phyloP scores from a whole-genome alignment of 306 rosid species.

The Dalbergia oliveri region DNA sequence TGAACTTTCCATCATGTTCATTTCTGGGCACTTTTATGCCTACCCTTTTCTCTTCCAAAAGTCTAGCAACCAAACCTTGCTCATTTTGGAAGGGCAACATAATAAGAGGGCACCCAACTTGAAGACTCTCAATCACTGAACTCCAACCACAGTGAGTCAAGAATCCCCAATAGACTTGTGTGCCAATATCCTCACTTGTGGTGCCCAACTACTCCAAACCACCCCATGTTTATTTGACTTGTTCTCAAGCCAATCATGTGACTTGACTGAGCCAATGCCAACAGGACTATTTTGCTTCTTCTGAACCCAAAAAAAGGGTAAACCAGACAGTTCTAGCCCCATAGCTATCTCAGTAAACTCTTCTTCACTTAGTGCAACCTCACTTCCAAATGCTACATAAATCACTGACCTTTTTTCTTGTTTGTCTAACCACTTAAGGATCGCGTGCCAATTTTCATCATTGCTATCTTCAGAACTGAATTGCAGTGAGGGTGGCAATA shows the following conservation, averaged over 20 bases:
- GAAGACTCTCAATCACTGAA: neutral
- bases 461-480: neutral
- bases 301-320: neutral
- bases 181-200: neutral
- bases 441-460: neutral
- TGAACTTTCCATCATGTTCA: neutral
- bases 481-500: neutral
- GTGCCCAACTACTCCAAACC: neutral
- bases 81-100: neutral
- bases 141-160: neutral
- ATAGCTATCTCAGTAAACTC: constrained; percentile 13
- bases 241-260: constrained; percentile 2
- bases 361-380: neutral
- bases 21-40: neutral
- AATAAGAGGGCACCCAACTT: neutral
- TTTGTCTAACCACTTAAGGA: neutral
- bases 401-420: neutral
- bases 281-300: neutral
- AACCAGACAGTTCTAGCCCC: constrained; percentile 23
- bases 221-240: neutral
- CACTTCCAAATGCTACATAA: constrained; percentile 10
- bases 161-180: neutral
- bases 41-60: neutral
- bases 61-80: neutral
- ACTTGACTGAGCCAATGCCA: neutral